Conservation (phyloP, 176 grass and related monocot species). For the Raddia guianensis region DNA sequence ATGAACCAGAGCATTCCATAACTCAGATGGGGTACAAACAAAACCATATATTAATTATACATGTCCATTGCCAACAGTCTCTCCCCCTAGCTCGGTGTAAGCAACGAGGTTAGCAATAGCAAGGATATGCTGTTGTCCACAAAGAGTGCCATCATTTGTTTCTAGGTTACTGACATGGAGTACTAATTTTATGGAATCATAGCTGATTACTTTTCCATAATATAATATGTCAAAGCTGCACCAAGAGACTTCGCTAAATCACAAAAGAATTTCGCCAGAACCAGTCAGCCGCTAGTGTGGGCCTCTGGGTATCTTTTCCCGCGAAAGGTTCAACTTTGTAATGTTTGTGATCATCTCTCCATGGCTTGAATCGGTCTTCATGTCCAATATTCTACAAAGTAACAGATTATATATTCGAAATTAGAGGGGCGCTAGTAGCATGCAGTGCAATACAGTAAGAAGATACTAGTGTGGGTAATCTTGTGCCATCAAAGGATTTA, state of each 20-base stretch:
- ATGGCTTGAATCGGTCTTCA: constrained; percentile 64
- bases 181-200: neutral
- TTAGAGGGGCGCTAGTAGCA: neutral
- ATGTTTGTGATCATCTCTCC: constrained; percentile 48
- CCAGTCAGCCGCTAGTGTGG: neutral
- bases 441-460: too few relatives aligned
- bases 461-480: too few relatives aligned
- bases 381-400: constrained; percentile 60
- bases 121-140: neutral
- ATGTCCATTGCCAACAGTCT: neutral
- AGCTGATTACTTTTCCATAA: neutral
- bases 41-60: neutral
- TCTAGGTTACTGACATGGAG: neutral
- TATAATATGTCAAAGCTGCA: neutral
- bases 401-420: constrained; percentile 36
- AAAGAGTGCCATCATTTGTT: neutral
- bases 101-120: constrained; percentile 2
- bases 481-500: too few relatives aligned
- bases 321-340: constrained; percentile 16
- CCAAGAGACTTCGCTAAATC: neutral
- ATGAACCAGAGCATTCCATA: constrained; percentile 15
- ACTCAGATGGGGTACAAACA: neutral
- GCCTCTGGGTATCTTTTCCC: constrained; percentile 24
- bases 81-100: constrained; percentile 6
- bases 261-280: neutral